These are phyloP conservation scores for Basidiobolus meristosporus DNA, from an alignment of 371 early-diverging fungal genomes.

Conservation along the genomic window DNA sequence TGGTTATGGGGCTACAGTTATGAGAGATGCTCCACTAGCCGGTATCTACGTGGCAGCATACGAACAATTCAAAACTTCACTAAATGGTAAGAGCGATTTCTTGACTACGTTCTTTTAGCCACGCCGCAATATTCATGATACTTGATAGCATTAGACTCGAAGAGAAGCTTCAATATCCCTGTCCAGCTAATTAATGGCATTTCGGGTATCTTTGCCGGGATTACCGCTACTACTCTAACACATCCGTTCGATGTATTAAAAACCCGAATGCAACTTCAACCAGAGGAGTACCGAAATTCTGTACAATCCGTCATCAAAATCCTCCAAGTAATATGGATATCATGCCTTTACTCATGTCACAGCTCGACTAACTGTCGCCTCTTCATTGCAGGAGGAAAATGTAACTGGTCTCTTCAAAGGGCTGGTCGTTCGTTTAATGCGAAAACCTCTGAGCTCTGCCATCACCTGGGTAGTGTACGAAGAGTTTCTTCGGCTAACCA, in stretches of 20 bases:
- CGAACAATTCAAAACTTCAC: too few species aligned
- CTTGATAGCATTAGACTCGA: too few species aligned
- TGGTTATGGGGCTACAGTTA: conserved; percentile 78
- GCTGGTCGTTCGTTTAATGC: conserved; percentile 55
- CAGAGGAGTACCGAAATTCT: conserved; percentile 40
- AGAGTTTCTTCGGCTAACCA: conserved; percentile 29
- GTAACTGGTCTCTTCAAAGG: conserved; percentile 68
- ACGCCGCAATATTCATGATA: too few species aligned
- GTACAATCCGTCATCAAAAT: conserved; percentile 40
- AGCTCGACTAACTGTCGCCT: too few species aligned
- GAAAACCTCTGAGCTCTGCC: conserved; percentile 78
- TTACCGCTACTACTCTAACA: conserved; percentile 59
- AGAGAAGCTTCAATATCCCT: too few species aligned
- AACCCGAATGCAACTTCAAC: conserved; percentile 82
- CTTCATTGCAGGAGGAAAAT: conserved; percentile 65
- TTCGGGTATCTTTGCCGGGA: conserved; percentile 44
- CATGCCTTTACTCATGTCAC: too few species aligned
- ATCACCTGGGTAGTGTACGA: conserved; percentile 91
- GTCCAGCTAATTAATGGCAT: too few species aligned
- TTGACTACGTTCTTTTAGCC: too few species aligned
- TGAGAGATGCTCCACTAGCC: conserved; percentile 89
- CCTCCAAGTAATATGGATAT: conserved; percentile 21
- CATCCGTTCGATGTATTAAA: conserved; percentile 91
- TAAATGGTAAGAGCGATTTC: too few species aligned
- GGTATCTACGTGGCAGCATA: conserved; percentile 88